Evolutionary conservation across 371 early-diverging fungal species (phyloP).

Genomic region (Saksenaea vasiformis): DNA sequence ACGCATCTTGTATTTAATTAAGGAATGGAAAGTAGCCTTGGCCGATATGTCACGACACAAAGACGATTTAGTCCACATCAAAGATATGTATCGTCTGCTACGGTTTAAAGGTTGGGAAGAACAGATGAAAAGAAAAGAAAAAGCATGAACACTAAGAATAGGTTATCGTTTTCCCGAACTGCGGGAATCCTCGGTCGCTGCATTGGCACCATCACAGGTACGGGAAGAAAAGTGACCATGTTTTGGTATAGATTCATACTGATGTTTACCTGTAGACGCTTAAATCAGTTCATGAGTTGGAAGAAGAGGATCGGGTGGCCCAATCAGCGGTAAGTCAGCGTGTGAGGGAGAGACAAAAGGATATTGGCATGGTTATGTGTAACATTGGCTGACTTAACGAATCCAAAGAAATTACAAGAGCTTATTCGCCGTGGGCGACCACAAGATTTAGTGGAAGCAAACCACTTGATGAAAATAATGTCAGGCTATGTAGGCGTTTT

Average conservation of each 20-base stretch:
- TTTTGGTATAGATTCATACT: no score
- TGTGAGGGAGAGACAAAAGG: neutral
- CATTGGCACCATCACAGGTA: slow-evolving; percentile 26
- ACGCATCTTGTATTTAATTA: slow-evolving; percentile 90
- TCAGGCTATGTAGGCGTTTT: slow-evolving; percentile 82
- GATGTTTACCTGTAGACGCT: no score
- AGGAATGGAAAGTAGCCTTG: slow-evolving; percentile 92
- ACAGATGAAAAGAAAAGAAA: neutral
- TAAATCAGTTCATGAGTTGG: slow-evolving; percentile 91
- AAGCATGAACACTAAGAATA: neutral
- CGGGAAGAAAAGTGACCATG: no score
- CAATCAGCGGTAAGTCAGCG: slow-evolving; percentile 76
- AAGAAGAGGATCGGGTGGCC: slow-evolving; percentile 91
- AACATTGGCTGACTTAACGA: neutral
- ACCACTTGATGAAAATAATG: slow-evolving; percentile 95
- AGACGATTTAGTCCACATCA: slow-evolving; percentile 91
- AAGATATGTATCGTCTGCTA: slow-evolving; percentile 92
- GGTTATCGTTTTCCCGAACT: slow-evolving; percentile 33
- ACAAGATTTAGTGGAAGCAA: slow-evolving; percentile 92
- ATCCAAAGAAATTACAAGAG: slow-evolving; percentile 91
- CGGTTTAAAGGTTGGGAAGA: slow-evolving; percentile 71
- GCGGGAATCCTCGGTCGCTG: slow-evolving; percentile 25
- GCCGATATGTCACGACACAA: slow-evolving; percentile 86
- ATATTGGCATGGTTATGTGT: neutral
- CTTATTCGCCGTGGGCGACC: slow-evolving; percentile 95